Base-by-base conservation (phyloP, 2,329 filamentous ascomycete genomes). In the Ampelomyces quisqualis region DNA sequence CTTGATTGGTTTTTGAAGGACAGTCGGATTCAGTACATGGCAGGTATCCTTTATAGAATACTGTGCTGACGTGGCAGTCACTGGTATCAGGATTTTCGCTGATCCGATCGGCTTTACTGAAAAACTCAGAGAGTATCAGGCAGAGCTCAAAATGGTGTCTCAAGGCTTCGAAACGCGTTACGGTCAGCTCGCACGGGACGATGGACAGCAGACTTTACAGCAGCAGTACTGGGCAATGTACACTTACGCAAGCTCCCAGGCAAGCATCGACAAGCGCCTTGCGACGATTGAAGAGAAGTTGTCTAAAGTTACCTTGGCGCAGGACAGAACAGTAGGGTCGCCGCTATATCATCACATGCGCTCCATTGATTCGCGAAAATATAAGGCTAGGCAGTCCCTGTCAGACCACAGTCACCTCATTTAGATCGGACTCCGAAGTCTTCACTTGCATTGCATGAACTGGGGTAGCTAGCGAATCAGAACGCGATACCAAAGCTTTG, bases 141-240 rank as follows among this genome's bases (percentile, higher is more conserved):
- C 28, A 30, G 28, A 30, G 15, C 28, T 30, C 28, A 30, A 30
- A 19, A 30, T 30, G 28, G 28, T 15, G 11, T 30, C 28, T 15
- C 28, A 30, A 30, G 19, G 28, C 28, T 30, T 30, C 15, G 28
- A 30, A 19, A 15, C 28, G 4, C 28, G 28, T 15, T 15, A 18
- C 15, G 19, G 15, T 19, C 17, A 30, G 28, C 28, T 30, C 7
- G 13, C 28, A 19, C 28, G 28, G 11, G 28, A 30, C 28, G 15
- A 13, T 19, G 28, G 15, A 15, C 28, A 30, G 10, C n/a, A 30
- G 10, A 30, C 28, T 7, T 5, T 30, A n/a, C 28, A 30, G 10
- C n/a, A 18, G 10, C 28, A 30, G 28, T 30, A 30, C 15, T 30
- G 28, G 28, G 15, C 28, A 19, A 30, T 15, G 10, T 30, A 30